phyloP scores from a whole-genome alignment of 176 grass and related monocot genomes.

The Avena eriantha region DNA sequence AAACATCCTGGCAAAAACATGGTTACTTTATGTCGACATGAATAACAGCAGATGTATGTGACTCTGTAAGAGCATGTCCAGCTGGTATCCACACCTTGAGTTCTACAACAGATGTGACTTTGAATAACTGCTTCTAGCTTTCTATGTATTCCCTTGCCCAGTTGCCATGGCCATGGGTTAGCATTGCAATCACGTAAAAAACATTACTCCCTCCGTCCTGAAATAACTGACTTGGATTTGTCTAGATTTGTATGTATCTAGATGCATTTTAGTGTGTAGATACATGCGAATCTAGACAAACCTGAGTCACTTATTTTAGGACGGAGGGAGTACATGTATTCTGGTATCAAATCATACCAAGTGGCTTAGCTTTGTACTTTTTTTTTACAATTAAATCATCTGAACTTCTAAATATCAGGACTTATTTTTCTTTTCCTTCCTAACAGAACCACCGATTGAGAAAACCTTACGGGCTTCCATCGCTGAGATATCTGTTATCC shows the following conservation, averaged over 20 bases:
- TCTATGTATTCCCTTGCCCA: constrained; percentile 16
- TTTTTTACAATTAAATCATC: neutral
- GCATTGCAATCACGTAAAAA: constrained; percentile 25
- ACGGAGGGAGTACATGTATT: neutral
- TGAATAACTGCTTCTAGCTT: neutral
- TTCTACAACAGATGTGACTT: constrained; percentile 26
- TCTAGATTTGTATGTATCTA: no score
- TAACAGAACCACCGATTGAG: constrained; percentile 76
- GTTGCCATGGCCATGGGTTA: constrained; percentile 12
- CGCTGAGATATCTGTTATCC: constrained; percentile 73
- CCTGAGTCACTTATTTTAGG: no score
- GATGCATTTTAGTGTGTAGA: no score
- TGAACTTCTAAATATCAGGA: constrained; percentile 34
- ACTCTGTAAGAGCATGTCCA: neutral
- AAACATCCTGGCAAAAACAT: constrained; percentile 21
- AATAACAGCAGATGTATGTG: constrained; percentile 2
- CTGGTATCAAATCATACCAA: constrained; percentile 3
- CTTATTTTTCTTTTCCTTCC: constrained; percentile 48
- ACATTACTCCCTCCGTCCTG: neutral
- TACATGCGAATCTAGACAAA: no score
- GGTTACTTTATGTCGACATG: constrained; percentile 5
- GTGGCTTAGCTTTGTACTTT: constrained; percentile 5
- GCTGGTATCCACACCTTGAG: constrained; percentile 20
- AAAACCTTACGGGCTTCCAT: constrained; percentile 73
- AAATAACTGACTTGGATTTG: no score